phyloP scores from a whole-genome alignment of 208 protist species.

The Trichomonas tenax region DNA sequence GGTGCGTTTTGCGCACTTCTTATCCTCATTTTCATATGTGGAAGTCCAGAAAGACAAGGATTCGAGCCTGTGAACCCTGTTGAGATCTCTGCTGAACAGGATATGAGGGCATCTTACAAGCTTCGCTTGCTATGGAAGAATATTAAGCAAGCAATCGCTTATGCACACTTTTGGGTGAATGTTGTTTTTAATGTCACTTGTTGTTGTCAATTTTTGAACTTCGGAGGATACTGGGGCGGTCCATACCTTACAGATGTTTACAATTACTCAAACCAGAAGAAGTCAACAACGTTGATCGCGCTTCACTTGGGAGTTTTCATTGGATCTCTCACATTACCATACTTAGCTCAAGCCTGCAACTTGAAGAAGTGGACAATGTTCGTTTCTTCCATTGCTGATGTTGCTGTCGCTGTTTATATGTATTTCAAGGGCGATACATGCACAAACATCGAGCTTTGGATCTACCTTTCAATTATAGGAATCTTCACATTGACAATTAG shows the following conservation, averaged over 20 bases:
- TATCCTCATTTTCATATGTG: neutral
- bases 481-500: neutral
- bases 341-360: neutral
- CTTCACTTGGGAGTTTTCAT: neutral
- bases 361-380: neutral
- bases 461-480: neutral
- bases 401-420: neutral
- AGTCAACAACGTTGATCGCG: neutral
- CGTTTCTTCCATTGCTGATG: neutral
- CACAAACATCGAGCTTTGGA: neutral
- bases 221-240: neutral
- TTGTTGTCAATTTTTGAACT: neutral
- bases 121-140: neutral
- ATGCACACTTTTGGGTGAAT: neutral
- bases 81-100: neutral
- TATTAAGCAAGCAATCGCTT: neutral
- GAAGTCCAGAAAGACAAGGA: neutral
- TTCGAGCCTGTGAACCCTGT: neutral
- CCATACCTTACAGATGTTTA: neutral
- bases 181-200: neutral
- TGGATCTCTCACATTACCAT: neutral
- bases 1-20: neutral
- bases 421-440: neutral
- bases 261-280: neutral
- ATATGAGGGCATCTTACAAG: neutral